Conservation (phyloP, 441 rosid species). For the Adansonia madagascariensis region DNA sequence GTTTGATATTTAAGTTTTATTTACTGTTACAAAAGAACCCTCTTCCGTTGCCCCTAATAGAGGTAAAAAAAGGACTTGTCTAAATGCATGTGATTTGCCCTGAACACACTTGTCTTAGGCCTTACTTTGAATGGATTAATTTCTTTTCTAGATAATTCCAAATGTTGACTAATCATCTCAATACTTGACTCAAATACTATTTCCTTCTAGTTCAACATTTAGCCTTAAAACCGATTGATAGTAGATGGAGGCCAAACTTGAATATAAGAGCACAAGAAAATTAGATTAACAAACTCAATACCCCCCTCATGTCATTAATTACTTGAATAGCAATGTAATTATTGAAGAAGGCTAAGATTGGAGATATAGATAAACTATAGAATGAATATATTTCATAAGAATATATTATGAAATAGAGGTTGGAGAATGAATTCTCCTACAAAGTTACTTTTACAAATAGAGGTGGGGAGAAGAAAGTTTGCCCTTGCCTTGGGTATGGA, state of each 20-base stretch:
- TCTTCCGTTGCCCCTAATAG: background rate
- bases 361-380: slow-evolving; percentile 5
- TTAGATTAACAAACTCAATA: slow-evolving; percentile 3
- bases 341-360: too few relatives aligned
- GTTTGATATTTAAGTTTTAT: background rate
- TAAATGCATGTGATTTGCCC: background rate
- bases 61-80: background rate
- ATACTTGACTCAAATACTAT: background rate
- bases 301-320: background rate
- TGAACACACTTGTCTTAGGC: background rate
- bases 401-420: background rate
- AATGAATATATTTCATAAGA: background rate
- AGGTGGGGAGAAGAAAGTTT: background rate
- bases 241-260: background rate
- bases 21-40: background rate
- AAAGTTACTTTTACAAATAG: background rate
- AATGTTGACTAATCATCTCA: background rate
- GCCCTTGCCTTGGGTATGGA: background rate
- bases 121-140: background rate
- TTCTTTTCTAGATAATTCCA: background rate
- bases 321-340: background rate
- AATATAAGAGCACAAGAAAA: background rate
- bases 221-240: background rate
- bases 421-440: slow-evolving; percentile 4
- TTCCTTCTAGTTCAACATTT: background rate